Evolutionary conservation across 1,139 yeast genomes (phyloP).

Genomic region (Sugiyamaella neomexicana): DNA sequence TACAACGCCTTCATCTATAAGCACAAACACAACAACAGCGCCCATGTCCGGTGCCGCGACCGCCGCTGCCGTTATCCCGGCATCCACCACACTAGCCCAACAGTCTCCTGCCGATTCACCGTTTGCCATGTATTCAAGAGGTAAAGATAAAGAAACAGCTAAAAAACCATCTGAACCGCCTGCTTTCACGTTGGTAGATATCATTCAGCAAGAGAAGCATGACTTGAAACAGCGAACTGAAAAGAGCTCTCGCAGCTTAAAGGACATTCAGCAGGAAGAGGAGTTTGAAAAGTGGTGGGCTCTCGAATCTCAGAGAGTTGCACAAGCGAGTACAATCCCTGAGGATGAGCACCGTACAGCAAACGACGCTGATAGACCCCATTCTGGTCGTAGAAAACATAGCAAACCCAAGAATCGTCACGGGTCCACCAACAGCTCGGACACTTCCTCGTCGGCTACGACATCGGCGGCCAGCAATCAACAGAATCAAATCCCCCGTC

Average conservation of each 20-base stretch:
- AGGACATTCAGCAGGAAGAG: conserved; percentile 75
- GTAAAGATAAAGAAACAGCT: conserved; percentile 10
- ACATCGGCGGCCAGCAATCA: neutral
- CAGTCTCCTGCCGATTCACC: conserved; percentile 17
- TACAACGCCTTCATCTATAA: neutral
- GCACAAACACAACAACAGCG: too few species aligned
- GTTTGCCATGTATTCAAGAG: conserved; percentile 22
- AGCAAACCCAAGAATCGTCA: conserved; percentile 8
- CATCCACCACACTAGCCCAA: too few species aligned
- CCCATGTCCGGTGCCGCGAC: too few species aligned
- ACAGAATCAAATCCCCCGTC: conserved; percentile 16
- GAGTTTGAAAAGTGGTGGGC: conserved; percentile 85
- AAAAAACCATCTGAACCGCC: conserved; percentile 12
- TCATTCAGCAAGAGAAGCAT: conserved; percentile 52
- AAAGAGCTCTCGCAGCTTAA: conserved; percentile 49
- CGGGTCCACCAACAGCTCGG: neutral
- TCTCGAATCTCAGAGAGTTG: conserved; percentile 48
- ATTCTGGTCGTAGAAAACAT: conserved; percentile 5
- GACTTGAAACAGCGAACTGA: conserved; percentile 43
- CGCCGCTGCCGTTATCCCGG: too few species aligned
- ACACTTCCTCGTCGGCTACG: neutral
- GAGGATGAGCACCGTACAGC: neutral
- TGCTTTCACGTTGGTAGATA: conserved; percentile 38
- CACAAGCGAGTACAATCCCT: conserved; percentile 19
- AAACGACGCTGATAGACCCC: neutral